Base-by-base conservation (phyloP, 208 protist species). In the Wallacemonas sp. region DNA sequence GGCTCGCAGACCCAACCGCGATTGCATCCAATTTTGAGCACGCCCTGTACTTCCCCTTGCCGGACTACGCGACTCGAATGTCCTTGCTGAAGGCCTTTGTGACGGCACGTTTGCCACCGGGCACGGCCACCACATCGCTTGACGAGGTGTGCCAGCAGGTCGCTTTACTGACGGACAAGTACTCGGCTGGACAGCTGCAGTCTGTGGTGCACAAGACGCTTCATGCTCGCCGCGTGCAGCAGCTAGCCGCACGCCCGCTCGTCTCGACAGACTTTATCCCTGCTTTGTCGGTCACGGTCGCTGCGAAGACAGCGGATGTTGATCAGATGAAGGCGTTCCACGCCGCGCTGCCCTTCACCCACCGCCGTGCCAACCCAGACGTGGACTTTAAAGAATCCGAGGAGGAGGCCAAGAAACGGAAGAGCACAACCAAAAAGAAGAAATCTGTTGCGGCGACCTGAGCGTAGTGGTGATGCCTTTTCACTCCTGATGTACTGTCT, bases 61-160 rank as follows among this genome's bases (percentile, higher is more conserved):
- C 96, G 0, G 84, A 97, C 78, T 97, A 97, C 74, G 86, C 82
- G 21, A 88, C 91, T 5, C 91, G 93, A 17, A 42, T 89, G 22
- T 45, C 62, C 51, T 66, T 98, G 22, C 88, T 97, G 56, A 66
- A 69, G 14, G 24, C 65, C 33, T 88, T 96, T 39, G 60, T 94
- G 14, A 30, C 39, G 5, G n/a, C 58, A n/a, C 63, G 56, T 22
- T 14, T 51, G 8, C 42, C 49, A 15, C 72, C 26, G 36, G 39
- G 6, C 47, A 79, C 17, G 39, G 27, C 1, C 58, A 68, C 14
- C 58, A 46, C 8, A 36, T 80, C 27, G 5, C 70, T 66, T 1
- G 51, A 42, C 1, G 78, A 80, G 17, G 59, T 72, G 9, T 80
- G 89, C 51, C 66, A 88, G 22, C 78, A 90, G 27, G n/a, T 98